A percentile compares a stretch with the other conserved stretches of the same genome.
phyloP scores from a whole-genome alignment of 164 flowering plant species.

The Kingdonia uniflora region DNA sequence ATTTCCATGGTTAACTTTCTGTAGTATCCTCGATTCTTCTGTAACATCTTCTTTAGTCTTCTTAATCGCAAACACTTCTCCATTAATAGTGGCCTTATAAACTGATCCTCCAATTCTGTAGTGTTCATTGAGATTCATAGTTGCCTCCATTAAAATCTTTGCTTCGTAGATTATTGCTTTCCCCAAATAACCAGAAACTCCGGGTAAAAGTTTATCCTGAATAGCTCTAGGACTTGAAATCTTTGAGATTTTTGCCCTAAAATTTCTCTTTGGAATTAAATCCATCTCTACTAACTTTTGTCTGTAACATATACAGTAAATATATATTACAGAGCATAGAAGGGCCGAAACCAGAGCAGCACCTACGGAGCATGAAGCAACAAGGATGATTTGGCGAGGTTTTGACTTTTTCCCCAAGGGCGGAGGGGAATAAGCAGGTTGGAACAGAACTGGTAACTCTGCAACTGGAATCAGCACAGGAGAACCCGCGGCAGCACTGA shows the following conservation, averaged over 20 bases:
- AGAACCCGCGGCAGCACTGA: conserved; percentile 10
- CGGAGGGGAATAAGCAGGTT: conserved; percentile 7
- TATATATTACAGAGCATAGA: conserved; percentile 6
- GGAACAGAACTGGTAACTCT: conserved; percentile 15
- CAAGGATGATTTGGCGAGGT: conserved; percentile 1
- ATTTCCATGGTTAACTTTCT: conserved; percentile 59
- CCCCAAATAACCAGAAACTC: conserved; percentile 45
- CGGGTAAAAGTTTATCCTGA: conserved; percentile 47
- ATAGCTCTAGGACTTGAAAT: conserved; percentile 17
- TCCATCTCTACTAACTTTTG: conserved; percentile 15
- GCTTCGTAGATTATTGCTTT: conserved; percentile 41
- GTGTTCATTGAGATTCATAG: conserved; percentile 36
- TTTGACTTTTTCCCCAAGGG: background rate
- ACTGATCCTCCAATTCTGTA: conserved; percentile 45
- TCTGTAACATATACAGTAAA: conserved; percentile 4
- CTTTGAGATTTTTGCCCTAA: conserved; percentile 5
- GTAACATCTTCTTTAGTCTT: conserved; percentile 32
- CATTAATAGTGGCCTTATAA: conserved; percentile 40
- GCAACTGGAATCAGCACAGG: conserved; percentile 18
- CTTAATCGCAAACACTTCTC: conserved; percentile 39
- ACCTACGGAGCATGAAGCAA: conserved; percentile 6
- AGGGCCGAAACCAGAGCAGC: conserved; percentile 5
- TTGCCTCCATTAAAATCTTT: conserved; percentile 41
- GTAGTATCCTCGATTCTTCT: conserved; percentile 53
- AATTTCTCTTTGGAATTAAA: conserved; percentile 17